A percentile compares a stretch with the other conserved stretches of the same genome.
phyloP scores from a whole-genome alignment of 1,284 basidiomycete genomes.

The Wallemia hederae region DNA sequence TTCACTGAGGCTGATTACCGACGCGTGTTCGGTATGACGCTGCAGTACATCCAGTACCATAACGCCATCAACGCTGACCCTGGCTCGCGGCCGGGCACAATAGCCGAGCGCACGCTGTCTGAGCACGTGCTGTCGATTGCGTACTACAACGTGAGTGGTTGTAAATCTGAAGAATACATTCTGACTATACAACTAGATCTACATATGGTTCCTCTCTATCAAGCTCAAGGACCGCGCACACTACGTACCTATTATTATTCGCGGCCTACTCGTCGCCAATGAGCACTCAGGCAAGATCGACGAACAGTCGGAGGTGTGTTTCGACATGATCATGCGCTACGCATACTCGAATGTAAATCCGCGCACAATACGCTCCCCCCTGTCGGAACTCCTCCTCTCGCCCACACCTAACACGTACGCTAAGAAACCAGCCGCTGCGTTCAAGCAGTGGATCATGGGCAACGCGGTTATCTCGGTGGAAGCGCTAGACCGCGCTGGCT shows the following conservation, averaged over 20 bases:
- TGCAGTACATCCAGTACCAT: conserved; percentile 82
- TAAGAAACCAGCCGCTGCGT: conserved; percentile 18
- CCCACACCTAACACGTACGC: conserved; percentile 11
- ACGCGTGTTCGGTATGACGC: conserved; percentile 75
- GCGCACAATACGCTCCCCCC: conserved; percentile 47
- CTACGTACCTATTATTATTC: conserved; percentile 61
- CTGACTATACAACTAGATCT: conserved; percentile 25
- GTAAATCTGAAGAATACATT: conserved; percentile 1
- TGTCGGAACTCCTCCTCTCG: conserved; percentile 29
- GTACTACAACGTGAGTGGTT: conserved; percentile 31
- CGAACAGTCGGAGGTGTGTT: conserved; percentile 79
- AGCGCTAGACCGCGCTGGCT: conserved; percentile 41
- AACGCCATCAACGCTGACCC: conserved; percentile 22
- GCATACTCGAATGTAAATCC: conserved; percentile 84
- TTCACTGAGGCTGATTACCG: conserved; percentile 80
- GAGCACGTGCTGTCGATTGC: conserved; percentile 86
- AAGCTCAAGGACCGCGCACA: conserved; percentile 54
- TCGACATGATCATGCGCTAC: conserved; percentile 89
- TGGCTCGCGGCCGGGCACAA: conserved; percentile 21
- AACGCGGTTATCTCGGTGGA: conserved; percentile 63
- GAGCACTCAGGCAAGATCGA: conserved; percentile 45
- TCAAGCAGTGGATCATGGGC: conserved; percentile 67
- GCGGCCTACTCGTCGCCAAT: conserved; percentile 64
- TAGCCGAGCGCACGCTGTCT: conserved; percentile 40
- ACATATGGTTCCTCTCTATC: conserved; percentile 80